Percentiles rank a stretch among this genome's conserved stretches.
These are phyloP conservation scores for Caryopteris hybrid DNA, from an alignment of 305 asterid genomes.

Conservation along the genomic window DNA sequence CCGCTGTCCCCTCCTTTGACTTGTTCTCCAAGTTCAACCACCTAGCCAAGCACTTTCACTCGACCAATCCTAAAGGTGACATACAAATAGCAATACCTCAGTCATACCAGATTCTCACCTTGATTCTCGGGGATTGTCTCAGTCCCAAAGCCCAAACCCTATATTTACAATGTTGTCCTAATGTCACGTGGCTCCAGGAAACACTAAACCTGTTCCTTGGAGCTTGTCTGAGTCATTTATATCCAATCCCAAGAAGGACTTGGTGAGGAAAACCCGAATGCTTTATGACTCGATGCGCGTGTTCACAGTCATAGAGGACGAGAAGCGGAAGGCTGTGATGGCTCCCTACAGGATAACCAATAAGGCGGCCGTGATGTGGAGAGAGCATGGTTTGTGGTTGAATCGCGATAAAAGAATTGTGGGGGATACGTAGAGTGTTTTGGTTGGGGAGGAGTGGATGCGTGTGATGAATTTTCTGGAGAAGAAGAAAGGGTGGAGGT, in stretches of 20 bases:
- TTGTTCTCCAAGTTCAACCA: conserved; percentile 45
- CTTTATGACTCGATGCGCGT: conserved; percentile 71
- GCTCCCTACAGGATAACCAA: conserved; percentile 33
- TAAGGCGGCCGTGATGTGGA: conserved; percentile 61
- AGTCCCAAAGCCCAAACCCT: conserved; percentile 24
- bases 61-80: conserved; percentile 23
- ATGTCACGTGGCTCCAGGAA: conserved; percentile 28
- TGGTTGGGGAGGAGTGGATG: conserved; percentile 77
- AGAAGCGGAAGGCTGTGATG: conserved; percentile 18
- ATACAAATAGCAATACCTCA: conserved; percentile 4
- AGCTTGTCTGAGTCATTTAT: conserved; percentile 69
- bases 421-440: conserved; percentile 72
- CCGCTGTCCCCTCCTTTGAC: conserved; percentile 5
- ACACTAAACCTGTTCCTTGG: conserved; percentile 48
- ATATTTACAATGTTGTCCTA: no score
- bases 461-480: no score
- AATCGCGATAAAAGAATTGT: conserved; percentile 80
- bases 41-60: conserved; percentile 37
- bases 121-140: conserved; percentile 42
- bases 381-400: conserved; percentile 64
- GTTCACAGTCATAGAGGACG: conserved; percentile 40
- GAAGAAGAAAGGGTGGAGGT: no score
- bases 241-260: conserved; percentile 46
- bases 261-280: conserved; percentile 58
- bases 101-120: conserved; percentile 28